Evolutionary conservation across 768 basidiomycete genomes (phyloP), one percentile per base, ranked within the genome.

Genomic region (Hygrocybe coccinea): DNA sequence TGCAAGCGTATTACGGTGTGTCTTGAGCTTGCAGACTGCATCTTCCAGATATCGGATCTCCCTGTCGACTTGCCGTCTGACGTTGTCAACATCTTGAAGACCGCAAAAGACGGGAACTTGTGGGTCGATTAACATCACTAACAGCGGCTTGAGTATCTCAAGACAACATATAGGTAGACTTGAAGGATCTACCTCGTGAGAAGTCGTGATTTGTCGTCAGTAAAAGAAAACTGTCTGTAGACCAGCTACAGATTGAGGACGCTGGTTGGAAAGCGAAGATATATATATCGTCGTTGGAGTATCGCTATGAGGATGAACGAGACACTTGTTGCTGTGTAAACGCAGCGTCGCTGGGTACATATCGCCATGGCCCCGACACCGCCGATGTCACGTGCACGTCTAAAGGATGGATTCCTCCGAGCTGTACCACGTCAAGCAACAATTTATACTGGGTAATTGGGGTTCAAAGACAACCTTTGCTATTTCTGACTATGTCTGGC

Each of bases 341-440:
- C 29, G 29, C 29, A 29, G 4, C 11, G 38, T 3, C 38, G 15
- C 14, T 14, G 39, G 39, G 19, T 15, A 11, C 4, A 10, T 14
- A 19, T 41, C 39, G 39, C 5, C 19, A 38, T 24, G 14, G 17
- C 24, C 11, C 21, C 38, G 15, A 29, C 51, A 37, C 21, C 19
- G 10, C 50, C 21, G 55, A 34, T 43, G 24, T 11, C 21, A 33
- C 12, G 33, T 50, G 12, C 25, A 7, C 22, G 36, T 19, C 36
- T 7, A 35, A 21, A 15, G 11, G 21, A 82, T 83, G 82, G 79
- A 78, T 50, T 85, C 83, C 3, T 76, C 82, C 6, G 76, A 84
- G 53, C 71, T 88, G 3, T 89, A 86, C 68, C 79, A 83, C 60
- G 71, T 85, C 69, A 85, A 83, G 67, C 84, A 90, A 57, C 87